These are phyloP conservation scores for Gnaphalium uliginosum DNA, from an alignment of 129 eudicot species.

Conservation along the genomic window DNA sequence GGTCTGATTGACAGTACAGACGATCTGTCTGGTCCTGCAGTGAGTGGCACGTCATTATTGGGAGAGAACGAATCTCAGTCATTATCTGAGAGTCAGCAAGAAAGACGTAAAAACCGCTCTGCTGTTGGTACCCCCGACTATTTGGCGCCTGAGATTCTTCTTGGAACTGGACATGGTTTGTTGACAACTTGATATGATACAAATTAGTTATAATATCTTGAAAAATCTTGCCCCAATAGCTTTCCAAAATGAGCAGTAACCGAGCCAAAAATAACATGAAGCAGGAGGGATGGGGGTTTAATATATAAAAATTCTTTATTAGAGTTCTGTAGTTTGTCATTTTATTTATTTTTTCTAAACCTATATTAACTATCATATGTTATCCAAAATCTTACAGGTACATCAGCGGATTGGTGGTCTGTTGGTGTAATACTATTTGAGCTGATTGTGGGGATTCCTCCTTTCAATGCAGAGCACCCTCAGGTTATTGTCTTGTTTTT, in stretches of 20 bases:
- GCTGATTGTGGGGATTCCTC: constrained; percentile 95
- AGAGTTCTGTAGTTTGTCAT: neutral
- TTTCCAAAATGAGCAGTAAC: neutral
- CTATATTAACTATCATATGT: constrained; percentile 7
- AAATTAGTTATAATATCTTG: neutral
- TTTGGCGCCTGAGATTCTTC: constrained; percentile 97
- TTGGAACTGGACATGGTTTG: constrained; percentile 99
- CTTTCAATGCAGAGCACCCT: constrained; percentile 98
- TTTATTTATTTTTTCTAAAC: neutral
- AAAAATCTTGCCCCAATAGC: neutral
- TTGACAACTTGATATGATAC: constrained; percentile 24
- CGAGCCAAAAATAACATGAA: neutral
- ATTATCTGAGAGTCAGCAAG: constrained; percentile 70
- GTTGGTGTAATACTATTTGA: constrained; percentile 94
- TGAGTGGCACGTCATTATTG: constrained; percentile 73
- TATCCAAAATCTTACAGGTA: constrained; percentile 42
- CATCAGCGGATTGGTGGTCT: constrained; percentile 99
- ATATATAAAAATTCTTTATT: neutral
- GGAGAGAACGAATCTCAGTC: constrained; percentile 69
- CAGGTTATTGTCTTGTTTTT: constrained; percentile 52
- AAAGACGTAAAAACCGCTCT: constrained; percentile 90
- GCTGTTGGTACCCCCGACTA: constrained; percentile 99
- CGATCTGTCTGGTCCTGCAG: constrained; percentile 96
- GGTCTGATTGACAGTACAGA: constrained; percentile 98
- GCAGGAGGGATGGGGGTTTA: neutral